Base-by-base conservation (phyloP, 140 eudicot species). In the Stevia rebaudiana region DNA sequence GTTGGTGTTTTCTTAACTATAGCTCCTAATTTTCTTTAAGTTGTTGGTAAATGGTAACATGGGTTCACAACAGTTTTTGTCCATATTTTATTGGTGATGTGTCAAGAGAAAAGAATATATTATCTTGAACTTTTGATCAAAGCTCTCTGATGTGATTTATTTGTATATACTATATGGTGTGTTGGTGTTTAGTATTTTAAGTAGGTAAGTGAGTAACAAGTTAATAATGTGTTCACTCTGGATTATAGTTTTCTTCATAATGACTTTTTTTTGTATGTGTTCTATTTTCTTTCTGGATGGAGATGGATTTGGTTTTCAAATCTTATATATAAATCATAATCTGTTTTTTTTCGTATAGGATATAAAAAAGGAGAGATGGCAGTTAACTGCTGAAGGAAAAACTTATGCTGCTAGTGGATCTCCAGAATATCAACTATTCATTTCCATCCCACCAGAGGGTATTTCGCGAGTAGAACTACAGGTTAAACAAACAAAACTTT, bases 301-400 rank as follows among this genome's bases (percentile, higher is more conserved):
- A 22, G 11, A 15, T n/a, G n/a, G n/a, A n/a, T n/a, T n/a, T n/a
- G n/a, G n/a, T n/a, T n/a, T n/a, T n/a, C n/a, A n/a, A n/a, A n/a
- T n/a, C n/a, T n/a, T n/a, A n/a, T n/a, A n/a, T 44, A 44, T 61
- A 46, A 66, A 28, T 59, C 25, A 12, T 40, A 41, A 41, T 10
- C 16, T 73, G 22, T 11, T 30, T 36, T 30, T 36, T 40, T 74
- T 18, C 63, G 33, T 70, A 69, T 84, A 94, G 99, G 99, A 94
- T 74, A 88, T 94, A 37, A 94, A 85, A 80, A 84, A 78, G 69
- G 99, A 85, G 50, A 81, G 80, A 30, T 88, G 95, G 97, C 83
- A 78, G 46, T 82, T 94, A 49, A 85, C 90, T 19, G 83, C 81
- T 3, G 98, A 92, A 77, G 98, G 95, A 18, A 74, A 76, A 63